Conservation (phyloP, 257 asterid species). For the Henckelia pumila region DNA sequence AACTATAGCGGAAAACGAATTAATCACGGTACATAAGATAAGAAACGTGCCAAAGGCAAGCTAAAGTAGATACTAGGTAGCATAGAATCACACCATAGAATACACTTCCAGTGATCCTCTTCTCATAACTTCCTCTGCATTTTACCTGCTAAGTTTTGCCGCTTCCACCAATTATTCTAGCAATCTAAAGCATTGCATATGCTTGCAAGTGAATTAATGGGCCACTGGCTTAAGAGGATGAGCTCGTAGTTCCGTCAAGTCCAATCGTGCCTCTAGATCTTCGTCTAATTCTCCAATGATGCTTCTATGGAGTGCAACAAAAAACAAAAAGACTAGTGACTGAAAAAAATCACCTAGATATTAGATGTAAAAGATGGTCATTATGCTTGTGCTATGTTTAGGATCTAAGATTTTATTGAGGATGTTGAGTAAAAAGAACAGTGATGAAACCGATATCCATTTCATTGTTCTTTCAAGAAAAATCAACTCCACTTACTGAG, state of each 20-base stretch:
- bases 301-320: slow-evolving; percentile 64
- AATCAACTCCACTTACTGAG: not conserved
- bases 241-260: slow-evolving; percentile 83
- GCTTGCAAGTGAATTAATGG: slow-evolving; percentile 45
- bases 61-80: no score
- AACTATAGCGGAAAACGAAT: no score
- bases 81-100: no score
- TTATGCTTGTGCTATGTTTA: no score
- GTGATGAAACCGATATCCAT: not conserved
- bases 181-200: slow-evolving; percentile 24
- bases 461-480: not conserved
- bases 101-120: no score
- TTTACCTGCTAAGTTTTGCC: no score
- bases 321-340: not conserved
- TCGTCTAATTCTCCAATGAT: slow-evolving; percentile 91
- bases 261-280: slow-evolving; percentile 88
- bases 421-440: not conserved
- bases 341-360: not conserved
- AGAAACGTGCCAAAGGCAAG: no score
- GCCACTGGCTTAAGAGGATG: slow-evolving; percentile 93
- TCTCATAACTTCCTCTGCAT: no score
- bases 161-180: slow-evolving; percentile 25
- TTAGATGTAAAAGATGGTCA: not conserved
- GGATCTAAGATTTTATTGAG: not conserved
- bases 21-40: no score